A percentile compares a stretch with the other conserved stretches of the same genome.
Conservation (phyloP, 2,329 filamentous ascomycete species). For the Exophiala phaeomuriformis region DNA sequence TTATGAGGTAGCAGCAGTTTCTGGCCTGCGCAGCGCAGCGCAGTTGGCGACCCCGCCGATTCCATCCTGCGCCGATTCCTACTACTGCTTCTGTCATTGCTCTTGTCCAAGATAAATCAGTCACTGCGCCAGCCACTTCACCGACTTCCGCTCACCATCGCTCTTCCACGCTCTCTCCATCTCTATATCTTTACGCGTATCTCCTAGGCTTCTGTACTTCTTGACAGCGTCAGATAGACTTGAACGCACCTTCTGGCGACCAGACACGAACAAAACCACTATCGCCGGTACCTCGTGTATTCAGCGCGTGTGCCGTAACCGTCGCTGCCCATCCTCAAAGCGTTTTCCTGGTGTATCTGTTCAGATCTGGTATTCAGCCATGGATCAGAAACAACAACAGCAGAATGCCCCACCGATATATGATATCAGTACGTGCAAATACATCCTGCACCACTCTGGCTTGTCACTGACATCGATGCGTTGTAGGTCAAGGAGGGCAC, state of each 20-base stretch:
- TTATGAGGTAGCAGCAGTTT: background rate
- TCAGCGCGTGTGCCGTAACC: no score
- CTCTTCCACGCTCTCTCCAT: background rate
- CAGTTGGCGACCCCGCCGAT: background rate
- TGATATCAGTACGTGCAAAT: background rate
- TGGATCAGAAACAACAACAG: background rate
- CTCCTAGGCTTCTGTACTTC: no score
- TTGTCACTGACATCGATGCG: background rate
- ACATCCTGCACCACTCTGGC: background rate
- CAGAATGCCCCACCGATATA: background rate
- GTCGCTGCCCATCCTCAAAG: background rate
- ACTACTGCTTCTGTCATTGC: background rate
- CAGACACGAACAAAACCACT: no score
- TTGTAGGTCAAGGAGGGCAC: constrained; percentile 1
- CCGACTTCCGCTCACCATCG: background rate
- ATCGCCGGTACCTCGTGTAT: no score
- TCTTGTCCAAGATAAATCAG: background rate
- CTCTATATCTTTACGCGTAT: background rate
- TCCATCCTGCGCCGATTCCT: background rate
- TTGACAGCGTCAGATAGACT: no score
- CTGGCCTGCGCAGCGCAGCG: background rate
- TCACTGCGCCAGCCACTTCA: background rate
- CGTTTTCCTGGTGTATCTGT: background rate
- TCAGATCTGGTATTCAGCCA: background rate
- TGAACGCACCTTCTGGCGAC: no score